Conservation (phyloP, 2,329 filamentous ascomycete genomes). For the Aspergillus fumigatus region DNA sequence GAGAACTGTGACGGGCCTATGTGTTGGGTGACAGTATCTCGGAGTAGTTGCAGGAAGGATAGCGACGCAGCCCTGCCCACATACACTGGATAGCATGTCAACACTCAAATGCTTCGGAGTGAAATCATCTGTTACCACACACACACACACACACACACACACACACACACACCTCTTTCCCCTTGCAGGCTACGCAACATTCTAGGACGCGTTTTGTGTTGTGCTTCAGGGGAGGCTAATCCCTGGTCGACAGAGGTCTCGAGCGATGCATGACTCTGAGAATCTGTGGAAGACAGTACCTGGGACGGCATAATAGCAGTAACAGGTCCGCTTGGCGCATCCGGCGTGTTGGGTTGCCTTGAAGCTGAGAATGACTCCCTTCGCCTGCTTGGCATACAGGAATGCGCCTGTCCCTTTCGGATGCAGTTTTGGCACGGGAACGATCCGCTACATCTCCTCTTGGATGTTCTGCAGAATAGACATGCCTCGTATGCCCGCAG, state of each 20-base stretch:
- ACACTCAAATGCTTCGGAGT: conserved; percentile 37
- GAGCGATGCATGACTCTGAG: neutral
- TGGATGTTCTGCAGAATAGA: conserved; percentile 45
- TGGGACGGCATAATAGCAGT: neutral
- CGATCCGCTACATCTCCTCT: conserved; percentile 49
- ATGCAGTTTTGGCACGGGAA: conserved; percentile 48
- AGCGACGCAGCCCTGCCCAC: conserved; percentile 38
- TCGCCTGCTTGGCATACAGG: conserved; percentile 28
- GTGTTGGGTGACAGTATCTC: conserved; percentile 44
- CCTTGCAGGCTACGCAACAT: conserved; percentile 52
- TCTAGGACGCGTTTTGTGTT: conserved; percentile 27
- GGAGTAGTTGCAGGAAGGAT: conserved; percentile 53
- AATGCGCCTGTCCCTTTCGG: conserved; percentile 38
- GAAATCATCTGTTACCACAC: neutral
- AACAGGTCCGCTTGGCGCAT: neutral
- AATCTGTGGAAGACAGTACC: neutral
- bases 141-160: conserved; percentile 25
- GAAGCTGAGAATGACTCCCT: conserved; percentile 8
- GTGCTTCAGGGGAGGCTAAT: conserved; percentile 24
- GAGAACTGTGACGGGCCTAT: conserved; percentile 54
- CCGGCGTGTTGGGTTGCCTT: neutral
- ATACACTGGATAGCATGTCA: conserved; percentile 33
- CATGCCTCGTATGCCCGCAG: conserved; percentile 49
- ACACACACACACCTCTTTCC: conserved; percentile 42
- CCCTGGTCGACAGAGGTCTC: conserved; percentile 5